Base-by-base conservation (phyloP, 345 rosid species). In the Physaria fendleri region DNA sequence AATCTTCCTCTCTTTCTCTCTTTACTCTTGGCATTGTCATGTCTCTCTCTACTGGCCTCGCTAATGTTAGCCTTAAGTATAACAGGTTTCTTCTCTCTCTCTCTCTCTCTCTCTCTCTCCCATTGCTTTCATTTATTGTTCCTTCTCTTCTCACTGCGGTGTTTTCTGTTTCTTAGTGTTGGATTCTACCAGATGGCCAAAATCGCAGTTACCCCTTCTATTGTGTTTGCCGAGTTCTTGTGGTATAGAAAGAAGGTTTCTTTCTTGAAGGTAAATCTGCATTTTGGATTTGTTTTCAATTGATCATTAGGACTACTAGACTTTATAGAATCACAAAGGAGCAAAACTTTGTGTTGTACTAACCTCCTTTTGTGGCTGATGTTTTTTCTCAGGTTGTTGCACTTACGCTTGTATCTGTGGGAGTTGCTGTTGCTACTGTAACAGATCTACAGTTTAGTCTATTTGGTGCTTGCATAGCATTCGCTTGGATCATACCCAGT, bases 121-220 rank as follows among this genome's bases (percentile, higher is more conserved):
- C 12, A n/a, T 56, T 2, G 30, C 5, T 69, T 14, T 29, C 25
- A 8, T 16, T 1, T 2, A 40, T 30, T 4, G 13, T 17, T 6
- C 10, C 2, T 9, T 45, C n/a, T 45, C 9, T 0, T 0, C 39
- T 40, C 21, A 28, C 24, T 0, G 3, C 13, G 0, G n/a, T 37
- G 29, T 39, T 43, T 21, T 29, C 5, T 44, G 23, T 23, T 22
- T 28, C 57, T 1, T 70, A 93, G 99, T 63, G 92, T 93, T 46
- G 95, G 99, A 51, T 93, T 93, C 74, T 93, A 93, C 74, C 97
- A 87, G 80, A 93, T 93, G 96, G 87, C 95, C 13, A 89, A 93
- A 84, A 83, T 89, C 69, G 88, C 92, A 17, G 96, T 87, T 30
- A 93, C 96, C 0, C 99, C 99, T 8, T 87, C 99, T 13, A 87